Conservation (phyloP, 345 rosid species). For the Hibiscus mutabilis region DNA sequence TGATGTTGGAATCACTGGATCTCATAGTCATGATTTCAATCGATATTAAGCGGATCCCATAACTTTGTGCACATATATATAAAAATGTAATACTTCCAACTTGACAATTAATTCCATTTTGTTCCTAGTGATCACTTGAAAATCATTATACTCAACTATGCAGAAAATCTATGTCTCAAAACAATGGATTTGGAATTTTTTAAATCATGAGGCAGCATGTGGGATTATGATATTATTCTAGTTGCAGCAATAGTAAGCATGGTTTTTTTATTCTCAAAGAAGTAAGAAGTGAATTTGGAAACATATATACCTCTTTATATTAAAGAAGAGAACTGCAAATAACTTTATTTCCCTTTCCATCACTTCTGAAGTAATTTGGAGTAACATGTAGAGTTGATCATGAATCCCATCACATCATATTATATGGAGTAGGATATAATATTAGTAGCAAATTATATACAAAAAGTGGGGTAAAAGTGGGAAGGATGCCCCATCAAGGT, state of each 20-base stretch:
- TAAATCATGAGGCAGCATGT: background rate
- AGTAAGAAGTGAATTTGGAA: background rate
- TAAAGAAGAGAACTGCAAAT: background rate
- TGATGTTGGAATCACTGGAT: background rate
- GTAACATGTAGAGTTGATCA: no score
- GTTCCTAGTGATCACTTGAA: background rate
- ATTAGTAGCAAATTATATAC: background rate
- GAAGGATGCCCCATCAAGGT: background rate
- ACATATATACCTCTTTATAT: background rate
- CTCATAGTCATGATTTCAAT: background rate
- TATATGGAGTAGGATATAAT: background rate
- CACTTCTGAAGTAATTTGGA: background rate
- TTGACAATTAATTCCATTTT: background rate
- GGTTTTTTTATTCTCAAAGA: background rate
- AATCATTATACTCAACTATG: background rate
- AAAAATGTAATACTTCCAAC: background rate
- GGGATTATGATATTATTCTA: background rate
- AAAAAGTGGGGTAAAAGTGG: background rate
- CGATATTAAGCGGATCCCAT: background rate
- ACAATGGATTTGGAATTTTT: slow-evolving; percentile 2
- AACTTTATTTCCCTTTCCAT: background rate
- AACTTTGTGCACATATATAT: background rate
- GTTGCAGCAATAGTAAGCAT: background rate
- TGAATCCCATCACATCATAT: background rate
- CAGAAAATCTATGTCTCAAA: background rate